Evolutionary conservation across 1,284 basidiomycete species (phyloP), one percentile per base, ranked within the genome.

Genomic region (Leccinum griseonigrum): DNA sequence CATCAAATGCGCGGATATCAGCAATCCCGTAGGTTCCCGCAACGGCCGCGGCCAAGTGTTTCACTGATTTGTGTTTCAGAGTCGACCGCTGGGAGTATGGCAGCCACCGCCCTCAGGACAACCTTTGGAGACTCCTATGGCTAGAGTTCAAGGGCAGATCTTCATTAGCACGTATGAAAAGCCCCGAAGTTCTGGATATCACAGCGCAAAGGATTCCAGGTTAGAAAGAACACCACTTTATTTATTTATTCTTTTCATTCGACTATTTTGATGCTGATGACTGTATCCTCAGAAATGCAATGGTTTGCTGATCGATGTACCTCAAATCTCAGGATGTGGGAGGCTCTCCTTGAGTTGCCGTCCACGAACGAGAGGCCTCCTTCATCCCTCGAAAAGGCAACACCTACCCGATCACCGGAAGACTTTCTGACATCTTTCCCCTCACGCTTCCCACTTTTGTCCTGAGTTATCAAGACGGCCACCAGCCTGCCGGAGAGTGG

Each of bases 1-100:
- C 57, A 90, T 98, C 76, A 98, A 98, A 76, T 97, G 95, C 71
- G 94, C 94, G 11, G 95, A 98, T 77, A 98, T 98, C 71, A 95
- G 92, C 73, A 98, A 98, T 75, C 95, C 95, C 11, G 94, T 97
- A 74, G 66, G 91, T 83, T 54, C 57, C 59, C 50, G 53, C 52
- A 46, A 54, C 53, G 13, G 63, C 31, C 2, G 55, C 56, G 36
- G 54, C 7, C 59, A 64, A 58, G 22, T n/a, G 11, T 52, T 60
- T 60, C 22, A 63, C 59, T 70, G 51, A 71, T 59, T 38, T 60
- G 53, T 59, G 60, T 38, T 18, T 18, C 70, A 96, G 94, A 89
- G 91, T 64, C 93, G 95, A n/a, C 95, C 95, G 1, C 92, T 94
- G 65, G 80, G 85, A 26, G 90, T 97, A 9, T 84, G 94, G 57